Base-by-base conservation (phyloP, 352 stramenopile genomes). In the Pythium sp. region DNA sequence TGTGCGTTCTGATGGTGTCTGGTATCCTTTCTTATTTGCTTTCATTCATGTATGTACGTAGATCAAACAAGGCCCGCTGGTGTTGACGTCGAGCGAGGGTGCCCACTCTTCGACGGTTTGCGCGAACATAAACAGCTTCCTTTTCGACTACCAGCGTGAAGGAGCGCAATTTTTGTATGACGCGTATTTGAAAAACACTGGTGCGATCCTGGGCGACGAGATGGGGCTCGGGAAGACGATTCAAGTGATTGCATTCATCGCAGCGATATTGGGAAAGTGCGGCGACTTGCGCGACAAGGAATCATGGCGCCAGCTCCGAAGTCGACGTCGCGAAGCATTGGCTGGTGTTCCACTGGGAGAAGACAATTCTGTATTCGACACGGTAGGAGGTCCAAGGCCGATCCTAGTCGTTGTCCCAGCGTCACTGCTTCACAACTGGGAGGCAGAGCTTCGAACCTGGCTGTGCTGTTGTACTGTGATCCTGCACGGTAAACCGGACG, bases 341-440 rank as follows among this genome's bases (percentile, higher is more conserved):
- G 26, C 65, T 11, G 47, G 20, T 22, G 38, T 49, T 22, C 24
- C 22, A 26, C 18, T 22, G 22, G 43, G 5, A 22, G 64, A 43
- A 34, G 46, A 58, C 24, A 7, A 47, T 18, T 43, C 58, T 1
- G 28, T 51, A 6, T 60, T 66, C 41, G 65, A 62, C 36, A 73
- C 75, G 72, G 57, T 57, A 32, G 63, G 73, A 67, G 71, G 80
- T 18, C 61, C 75, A n/a, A 68, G 70, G 11, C 98, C 98, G 47
- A 97, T 99, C 73, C 82, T 99, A 36, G 96, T 99, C 60, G 89
- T 99, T 43, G 97, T 99, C 7, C 98, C 98, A 28, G 99, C 97
- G 38, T 98, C 91, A 14, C 94, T 98, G 67, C 88, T 99, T 18
- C 89, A 99, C 56, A 99, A 99, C 71, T 99, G 98, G 97, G 97